Percentiles rank a stretch among this genome's conserved stretches.
These are phyloP conservation scores for Phoma sp. DNA, from an alignment of 2,329 filamentous ascomycete genomes.

Conservation along the genomic window DNA sequence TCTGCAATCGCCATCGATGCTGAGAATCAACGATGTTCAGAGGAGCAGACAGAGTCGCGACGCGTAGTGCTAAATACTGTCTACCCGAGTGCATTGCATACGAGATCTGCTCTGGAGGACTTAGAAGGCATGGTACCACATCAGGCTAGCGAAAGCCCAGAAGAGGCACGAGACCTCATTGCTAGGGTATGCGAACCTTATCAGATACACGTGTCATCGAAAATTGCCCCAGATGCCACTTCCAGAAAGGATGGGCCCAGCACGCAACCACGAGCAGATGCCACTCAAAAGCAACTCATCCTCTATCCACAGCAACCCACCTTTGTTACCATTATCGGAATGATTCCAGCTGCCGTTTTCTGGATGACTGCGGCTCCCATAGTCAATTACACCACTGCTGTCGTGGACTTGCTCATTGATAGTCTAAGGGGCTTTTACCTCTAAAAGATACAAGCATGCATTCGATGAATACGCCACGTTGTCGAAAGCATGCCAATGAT, in stretches of 20 bases:
- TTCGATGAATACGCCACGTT: too few species aligned
- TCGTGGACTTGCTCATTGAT: conserved; percentile 5
- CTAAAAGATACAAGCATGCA: neutral
- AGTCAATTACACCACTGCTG: conserved; percentile 7
- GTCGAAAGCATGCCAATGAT: neutral
- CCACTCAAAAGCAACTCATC: conserved; percentile 12
- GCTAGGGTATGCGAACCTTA: neutral
- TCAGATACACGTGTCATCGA: neutral
- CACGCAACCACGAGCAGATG: neutral
- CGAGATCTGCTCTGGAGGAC: conserved; percentile 1
- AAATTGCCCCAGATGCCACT: neutral
- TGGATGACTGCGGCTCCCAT: conserved; percentile 23
- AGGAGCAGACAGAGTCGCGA: neutral
- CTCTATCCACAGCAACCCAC: conserved; percentile 22
- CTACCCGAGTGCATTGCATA: neutral
- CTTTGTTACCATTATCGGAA: conserved; percentile 33
- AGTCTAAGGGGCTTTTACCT: conserved; percentile 10
- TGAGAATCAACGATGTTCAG: neutral
- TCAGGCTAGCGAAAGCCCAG: conserved; percentile 17
- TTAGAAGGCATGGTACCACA: conserved; percentile 19
- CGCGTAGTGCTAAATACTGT: neutral
- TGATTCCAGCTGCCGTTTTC: conserved; percentile 37
- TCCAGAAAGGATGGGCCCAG: neutral
- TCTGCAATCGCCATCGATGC: conserved; percentile 8
- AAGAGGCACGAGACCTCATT: neutral